Conservation (phyloP, 768 basidiomycete genomes). For the Lactifluus piperatus region DNA sequence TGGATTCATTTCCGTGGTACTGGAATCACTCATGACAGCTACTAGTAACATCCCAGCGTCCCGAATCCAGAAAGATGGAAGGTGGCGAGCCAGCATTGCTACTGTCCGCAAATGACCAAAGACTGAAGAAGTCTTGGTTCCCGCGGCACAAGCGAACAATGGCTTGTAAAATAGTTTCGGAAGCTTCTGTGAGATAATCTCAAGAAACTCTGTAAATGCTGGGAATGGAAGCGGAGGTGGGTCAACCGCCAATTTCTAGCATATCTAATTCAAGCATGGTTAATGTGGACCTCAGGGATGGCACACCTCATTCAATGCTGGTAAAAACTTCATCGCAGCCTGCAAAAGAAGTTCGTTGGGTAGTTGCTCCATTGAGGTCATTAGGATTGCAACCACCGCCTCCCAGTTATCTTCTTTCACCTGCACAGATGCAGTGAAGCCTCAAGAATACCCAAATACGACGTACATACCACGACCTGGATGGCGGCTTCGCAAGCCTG, state of each 20-base stretch:
- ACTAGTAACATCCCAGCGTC: slow-evolving; percentile 71
- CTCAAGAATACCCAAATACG: background rate
- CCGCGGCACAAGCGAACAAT: slow-evolving; percentile 58
- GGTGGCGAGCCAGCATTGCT: slow-evolving; percentile 40
- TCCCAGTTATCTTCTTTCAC: slow-evolving; percentile 37
- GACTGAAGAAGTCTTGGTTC: slow-evolving; percentile 47
- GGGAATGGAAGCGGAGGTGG: slow-evolving; percentile 43
- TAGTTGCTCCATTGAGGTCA: slow-evolving; percentile 34
- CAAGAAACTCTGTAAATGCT: slow-evolving; percentile 43
- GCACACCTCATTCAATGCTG: slow-evolving; percentile 44
- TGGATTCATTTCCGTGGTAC: slow-evolving; percentile 20
- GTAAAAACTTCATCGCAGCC: slow-evolving; percentile 35
- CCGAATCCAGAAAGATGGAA: slow-evolving; percentile 56
- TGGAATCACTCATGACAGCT: slow-evolving; percentile 50
- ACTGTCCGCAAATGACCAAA: slow-evolving; percentile 51
- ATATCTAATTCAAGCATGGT: background rate
- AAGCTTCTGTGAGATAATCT: slow-evolving; percentile 39
- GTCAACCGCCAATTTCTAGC: slow-evolving; percentile 41
- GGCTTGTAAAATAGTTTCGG: slow-evolving; percentile 67
- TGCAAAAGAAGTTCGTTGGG: slow-evolving; percentile 41
- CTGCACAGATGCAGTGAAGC: slow-evolving; percentile 23
- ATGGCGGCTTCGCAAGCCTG: slow-evolving; percentile 17
- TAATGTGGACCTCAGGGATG: background rate
- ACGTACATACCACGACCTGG: background rate
- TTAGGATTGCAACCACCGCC: slow-evolving; percentile 32